phyloP scores from a whole-genome alignment of 495 filamentous ascomycete species.

The Tirmania nivea region DNA sequence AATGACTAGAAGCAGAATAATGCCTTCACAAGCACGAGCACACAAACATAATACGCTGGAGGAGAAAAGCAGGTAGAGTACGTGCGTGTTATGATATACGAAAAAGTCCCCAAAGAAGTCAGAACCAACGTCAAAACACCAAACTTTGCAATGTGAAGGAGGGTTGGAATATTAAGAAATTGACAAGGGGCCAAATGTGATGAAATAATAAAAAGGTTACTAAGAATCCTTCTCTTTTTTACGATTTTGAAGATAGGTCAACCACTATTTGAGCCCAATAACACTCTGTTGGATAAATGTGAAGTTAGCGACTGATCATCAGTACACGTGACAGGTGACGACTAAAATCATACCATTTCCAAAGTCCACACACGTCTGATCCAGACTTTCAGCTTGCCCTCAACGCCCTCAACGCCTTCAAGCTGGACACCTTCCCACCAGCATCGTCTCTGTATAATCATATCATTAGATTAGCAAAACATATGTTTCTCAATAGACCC shows the following conservation, averaged over 20 bases:
- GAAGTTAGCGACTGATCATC: not conserved
- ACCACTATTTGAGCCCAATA: slow-evolving; percentile 55
- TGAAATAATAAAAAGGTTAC: slow-evolving; percentile 8
- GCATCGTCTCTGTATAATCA: slow-evolving; percentile 39
- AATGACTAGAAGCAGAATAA: too few species aligned
- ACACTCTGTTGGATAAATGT: slow-evolving; percentile 37
- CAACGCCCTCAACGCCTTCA: slow-evolving; percentile 66
- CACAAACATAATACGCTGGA: too few species aligned
- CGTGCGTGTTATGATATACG: not conserved
- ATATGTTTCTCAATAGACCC: too few species aligned
- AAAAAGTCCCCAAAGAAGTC: not conserved
- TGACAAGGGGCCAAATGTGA: slow-evolving; percentile 7
- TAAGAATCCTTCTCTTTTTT: slow-evolving; percentile 1
- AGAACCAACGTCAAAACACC: slow-evolving; percentile 3
- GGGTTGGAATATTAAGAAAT: slow-evolving; percentile 13
- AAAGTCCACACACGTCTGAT: slow-evolving; percentile 94
- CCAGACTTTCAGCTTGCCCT: slow-evolving; percentile 91
- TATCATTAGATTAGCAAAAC: too few species aligned
- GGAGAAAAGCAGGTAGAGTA: too few species aligned
- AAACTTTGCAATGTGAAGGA: slow-evolving; percentile 2
- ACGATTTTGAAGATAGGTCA: not conserved
- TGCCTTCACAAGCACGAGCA: too few species aligned
- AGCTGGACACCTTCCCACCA: slow-evolving; percentile 99
- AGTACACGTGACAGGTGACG: not conserved
- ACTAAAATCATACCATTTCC: slow-evolving; percentile 72